These are phyloP conservation scores for Colletotrichum eleusines DNA, from an alignment of 2,329 filamentous ascomycete genomes.

Conservation along the genomic window DNA sequence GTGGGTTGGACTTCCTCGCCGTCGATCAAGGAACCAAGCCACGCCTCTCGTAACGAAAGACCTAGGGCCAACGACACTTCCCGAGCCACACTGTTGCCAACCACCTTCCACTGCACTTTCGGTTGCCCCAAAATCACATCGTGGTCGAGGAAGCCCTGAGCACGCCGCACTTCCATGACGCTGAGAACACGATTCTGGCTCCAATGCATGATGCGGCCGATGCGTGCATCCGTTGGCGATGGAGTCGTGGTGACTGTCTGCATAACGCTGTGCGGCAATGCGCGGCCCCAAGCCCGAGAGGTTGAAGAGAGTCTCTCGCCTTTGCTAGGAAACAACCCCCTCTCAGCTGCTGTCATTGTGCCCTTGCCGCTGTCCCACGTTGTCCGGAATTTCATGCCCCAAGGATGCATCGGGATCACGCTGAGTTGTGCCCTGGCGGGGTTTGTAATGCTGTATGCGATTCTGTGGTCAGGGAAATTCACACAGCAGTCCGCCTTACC, in stretches of 20 bases:
- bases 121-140: constrained; percentile 75
- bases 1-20: constrained; percentile 31
- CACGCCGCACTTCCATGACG: constrained; percentile 75
- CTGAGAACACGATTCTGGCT: constrained; percentile 70
- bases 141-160: constrained; percentile 77
- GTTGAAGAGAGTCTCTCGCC: constrained; percentile 30
- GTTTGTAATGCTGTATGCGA: constrained; percentile 55
- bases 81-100: constrained; percentile 83
- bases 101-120: constrained; percentile 70
- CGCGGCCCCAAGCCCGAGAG: constrained; percentile 64
- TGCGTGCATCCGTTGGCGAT: constrained; percentile 64
- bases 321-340: constrained; percentile 53
- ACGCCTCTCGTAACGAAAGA: constrained; percentile 71
- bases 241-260: constrained; percentile 72
- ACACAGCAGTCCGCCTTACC: constrained; percentile 72
- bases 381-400: constrained; percentile 63
- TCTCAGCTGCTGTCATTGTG: constrained; percentile 55
- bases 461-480: constrained; percentile 75
- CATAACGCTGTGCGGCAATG: constrained; percentile 66
- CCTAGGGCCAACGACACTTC: constrained; percentile 76
- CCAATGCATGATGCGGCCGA: constrained; percentile 74
- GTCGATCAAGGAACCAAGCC: constrained; percentile 51
- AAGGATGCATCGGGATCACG: constrained; percentile 70
- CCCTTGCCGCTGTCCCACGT: constrained; percentile 56
- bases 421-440: constrained; percentile 60